Evolutionary conservation across 208 protist species (phyloP), one percentile per base, ranked within the genome.

Genomic region (Vickermania ingenoplastis): DNA sequence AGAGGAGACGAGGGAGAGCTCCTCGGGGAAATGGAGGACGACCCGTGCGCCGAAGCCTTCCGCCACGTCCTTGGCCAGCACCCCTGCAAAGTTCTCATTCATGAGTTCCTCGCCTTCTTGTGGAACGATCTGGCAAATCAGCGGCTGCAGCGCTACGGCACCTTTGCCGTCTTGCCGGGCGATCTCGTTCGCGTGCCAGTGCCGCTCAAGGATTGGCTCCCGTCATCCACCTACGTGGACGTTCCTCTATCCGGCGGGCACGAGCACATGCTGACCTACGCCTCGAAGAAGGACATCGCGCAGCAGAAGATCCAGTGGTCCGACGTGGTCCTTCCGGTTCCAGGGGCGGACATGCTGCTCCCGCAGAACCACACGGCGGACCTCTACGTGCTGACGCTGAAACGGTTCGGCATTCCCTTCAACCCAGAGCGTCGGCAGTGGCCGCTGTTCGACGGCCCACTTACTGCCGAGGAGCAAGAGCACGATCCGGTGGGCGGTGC

Each of bases 91-190:
- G 81, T 89, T 69, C 63, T 92, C 23, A 70, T 94, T 2, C 82
- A 92, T 53, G 84, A 94, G 57, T 94, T 94, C 53, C 59, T 91
- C 11, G 59, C 75, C 55, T 94, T 92, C 73, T 66, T 94, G 26
- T 94, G 88, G 85, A 94, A 94, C 59, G 82, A 90, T 53, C 73
- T 94, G 61, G 80, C 86, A 3, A 91, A 90, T 57, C 88, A 94
- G 65, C 79, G 88, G 1, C 56, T 94, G 17, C 82, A 89, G 54
- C 82, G 84, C 7, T 90, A 92, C 64, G 88, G 88, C 45, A 90
- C 81, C 11, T 91, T 89, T 73, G 68, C 77, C 4, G 69, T 94
- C 41, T 68, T 94, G 36, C 83, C 83, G 0, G 88, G 88, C 29
- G 88, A 94, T 58, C 63, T 94, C 26, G 88, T 94, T 60, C 75